phyloP scores from a whole-genome alignment of 2,329 filamentous ascomycete genomes.

The Aaosphaeria arxii region DNA sequence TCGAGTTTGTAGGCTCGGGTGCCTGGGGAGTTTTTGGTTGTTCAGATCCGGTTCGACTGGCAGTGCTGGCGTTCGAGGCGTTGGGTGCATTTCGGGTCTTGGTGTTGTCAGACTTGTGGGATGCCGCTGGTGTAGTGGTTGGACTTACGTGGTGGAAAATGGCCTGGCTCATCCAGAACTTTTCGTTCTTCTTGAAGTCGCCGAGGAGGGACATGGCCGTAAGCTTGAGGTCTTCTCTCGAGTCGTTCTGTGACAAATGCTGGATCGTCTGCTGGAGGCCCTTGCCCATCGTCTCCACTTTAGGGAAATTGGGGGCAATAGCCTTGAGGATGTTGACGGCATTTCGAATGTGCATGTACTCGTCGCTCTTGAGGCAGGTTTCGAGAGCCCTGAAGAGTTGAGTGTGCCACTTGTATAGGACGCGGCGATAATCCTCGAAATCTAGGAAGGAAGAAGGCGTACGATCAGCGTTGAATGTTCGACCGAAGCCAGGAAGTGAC shows the following conservation, averaged over 20 bases:
- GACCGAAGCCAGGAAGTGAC: constrained; percentile 75
- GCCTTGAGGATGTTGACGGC: constrained; percentile 85
- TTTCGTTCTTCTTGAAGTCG: constrained; percentile 64
- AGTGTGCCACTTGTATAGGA: constrained; percentile 89
- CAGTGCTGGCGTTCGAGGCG: constrained; percentile 20
- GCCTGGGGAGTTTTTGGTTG: constrained; percentile 44
- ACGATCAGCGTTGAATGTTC: constrained; percentile 66
- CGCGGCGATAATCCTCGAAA: constrained; percentile 80
- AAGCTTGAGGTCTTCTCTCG: constrained; percentile 71
- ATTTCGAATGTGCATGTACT: constrained; percentile 98
- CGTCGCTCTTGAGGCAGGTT: constrained; percentile 73
- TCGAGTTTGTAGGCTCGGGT: constrained; percentile 27
- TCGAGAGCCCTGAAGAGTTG: constrained; percentile 77
- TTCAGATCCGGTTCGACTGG: constrained; percentile 18
- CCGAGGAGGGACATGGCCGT: constrained; percentile 70
- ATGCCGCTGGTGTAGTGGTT: constrained; percentile 3
- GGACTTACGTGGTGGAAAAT: constrained; percentile 62
- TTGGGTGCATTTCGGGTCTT: background rate
- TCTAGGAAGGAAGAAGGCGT: constrained; percentile 71
- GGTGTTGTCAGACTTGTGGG: no score
- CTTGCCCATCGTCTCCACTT: constrained; percentile 82
- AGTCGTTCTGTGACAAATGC: constrained; percentile 57
- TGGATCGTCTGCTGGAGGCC: constrained; percentile 65
- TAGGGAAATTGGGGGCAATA: constrained; percentile 79
- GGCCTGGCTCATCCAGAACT: constrained; percentile 71